Percentiles rank a stretch among this genome's conserved stretches.
Conservation (phyloP, 1,284 basidiomycete genomes). For the Somion occarium region DNA sequence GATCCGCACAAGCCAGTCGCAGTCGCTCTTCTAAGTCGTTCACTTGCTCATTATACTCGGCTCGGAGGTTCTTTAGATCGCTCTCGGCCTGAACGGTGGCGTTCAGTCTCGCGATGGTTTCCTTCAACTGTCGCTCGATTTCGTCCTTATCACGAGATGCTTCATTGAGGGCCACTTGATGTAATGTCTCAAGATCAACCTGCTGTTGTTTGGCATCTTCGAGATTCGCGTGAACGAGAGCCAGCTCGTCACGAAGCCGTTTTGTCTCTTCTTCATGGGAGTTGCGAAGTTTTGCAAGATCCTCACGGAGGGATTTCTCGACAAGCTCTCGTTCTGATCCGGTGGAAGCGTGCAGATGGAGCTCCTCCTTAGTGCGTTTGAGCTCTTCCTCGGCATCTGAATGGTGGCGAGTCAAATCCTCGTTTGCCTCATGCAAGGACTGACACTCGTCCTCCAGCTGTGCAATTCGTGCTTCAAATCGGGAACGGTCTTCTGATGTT, state of each 20-base stretch:
- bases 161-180: slow-evolving; percentile 18
- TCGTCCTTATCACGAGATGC: slow-evolving; percentile 17
- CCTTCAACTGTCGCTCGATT: slow-evolving; percentile 20
- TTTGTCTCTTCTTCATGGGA: slow-evolving; percentile 36
- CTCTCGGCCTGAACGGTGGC: slow-evolving; percentile 14
- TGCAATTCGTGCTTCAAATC: slow-evolving; percentile 16
- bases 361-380: slow-evolving; percentile 16
- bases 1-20: not conserved
- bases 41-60: slow-evolving; percentile 3
- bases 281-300: slow-evolving; percentile 32
- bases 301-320: slow-evolving; percentile 17
- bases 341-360: slow-evolving; percentile 15
- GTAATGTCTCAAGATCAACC: slow-evolving; percentile 19
- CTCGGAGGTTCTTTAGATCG: slow-evolving; percentile 17
- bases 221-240: slow-evolving; percentile 29
- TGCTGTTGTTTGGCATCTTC: slow-evolving; percentile 29
- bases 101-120: slow-evolving; percentile 19
- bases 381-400: slow-evolving; percentile 22
- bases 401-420: slow-evolving; percentile 16
- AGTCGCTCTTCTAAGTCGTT: slow-evolving; percentile 12
- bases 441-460: slow-evolving; percentile 26
- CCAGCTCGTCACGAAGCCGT: slow-evolving; percentile 32
- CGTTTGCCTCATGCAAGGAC: slow-evolving; percentile 18
- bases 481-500: slow-evolving; percentile 12
- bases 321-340: slow-evolving; percentile 14